Evolutionary conservation across 1,284 basidiomycete species (phyloP).

Genomic region (Lentinula novae-zelandiae): DNA sequence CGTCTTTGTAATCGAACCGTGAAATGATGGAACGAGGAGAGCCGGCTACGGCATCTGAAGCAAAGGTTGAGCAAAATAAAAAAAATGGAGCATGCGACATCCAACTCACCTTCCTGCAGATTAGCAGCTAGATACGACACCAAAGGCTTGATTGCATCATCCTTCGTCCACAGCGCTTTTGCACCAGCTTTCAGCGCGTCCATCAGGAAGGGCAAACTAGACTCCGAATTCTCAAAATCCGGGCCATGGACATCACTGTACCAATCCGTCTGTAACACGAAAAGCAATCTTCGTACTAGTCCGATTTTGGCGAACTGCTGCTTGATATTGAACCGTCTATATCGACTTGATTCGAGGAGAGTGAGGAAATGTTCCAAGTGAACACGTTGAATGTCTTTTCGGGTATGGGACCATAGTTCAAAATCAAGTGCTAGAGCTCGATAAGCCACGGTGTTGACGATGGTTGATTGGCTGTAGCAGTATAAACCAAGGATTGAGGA

Average conservation of each 20-base stretch:
- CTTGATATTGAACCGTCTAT: slow-evolving; percentile 70
- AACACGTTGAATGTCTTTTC: slow-evolving; percentile 64
- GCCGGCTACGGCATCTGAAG: slow-evolving; percentile 23
- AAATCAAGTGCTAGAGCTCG: slow-evolving; percentile 85
- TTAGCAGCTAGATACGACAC: slow-evolving; percentile 85
- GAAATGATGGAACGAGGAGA: slow-evolving; percentile 59
- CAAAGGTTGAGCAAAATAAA: background rate
- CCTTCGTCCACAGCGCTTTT: slow-evolving; percentile 61
- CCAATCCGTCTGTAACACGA: slow-evolving; percentile 76
- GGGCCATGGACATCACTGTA: slow-evolving; percentile 42
- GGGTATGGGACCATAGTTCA: slow-evolving; percentile 81
- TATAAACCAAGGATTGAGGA: background rate
- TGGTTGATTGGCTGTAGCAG: slow-evolving; percentile 62
- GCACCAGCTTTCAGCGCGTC: slow-evolving; percentile 56
- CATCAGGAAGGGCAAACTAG: slow-evolving; percentile 48
- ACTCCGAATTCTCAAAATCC: no score
- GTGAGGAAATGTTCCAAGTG: slow-evolving; percentile 81
- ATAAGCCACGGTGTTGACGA: slow-evolving; percentile 83
- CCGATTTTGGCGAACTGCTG: slow-evolving; percentile 68
- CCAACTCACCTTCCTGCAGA: slow-evolving; percentile 66
- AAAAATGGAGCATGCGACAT: background rate
- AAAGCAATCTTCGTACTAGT: slow-evolving; percentile 75
- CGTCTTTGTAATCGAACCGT: slow-evolving; percentile 42
- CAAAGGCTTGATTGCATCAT: slow-evolving; percentile 78
- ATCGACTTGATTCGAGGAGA: slow-evolving; percentile 69